Conservation (phyloP, 768 basidiomycete genomes). For the Termitomyces sp. region DNA sequence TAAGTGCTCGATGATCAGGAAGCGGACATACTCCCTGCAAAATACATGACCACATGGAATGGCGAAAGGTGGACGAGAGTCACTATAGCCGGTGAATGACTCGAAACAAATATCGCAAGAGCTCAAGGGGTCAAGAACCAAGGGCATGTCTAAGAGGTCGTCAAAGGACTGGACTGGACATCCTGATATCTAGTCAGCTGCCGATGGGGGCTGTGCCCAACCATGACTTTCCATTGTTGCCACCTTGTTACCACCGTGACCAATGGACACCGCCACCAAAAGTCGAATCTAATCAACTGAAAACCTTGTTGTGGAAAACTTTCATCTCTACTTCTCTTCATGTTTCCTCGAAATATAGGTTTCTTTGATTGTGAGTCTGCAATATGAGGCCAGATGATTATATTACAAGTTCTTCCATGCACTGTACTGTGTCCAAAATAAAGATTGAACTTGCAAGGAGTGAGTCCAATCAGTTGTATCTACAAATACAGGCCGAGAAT, state of each 20-base stretch:
- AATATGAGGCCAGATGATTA: too few species aligned
- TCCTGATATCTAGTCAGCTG: neutral
- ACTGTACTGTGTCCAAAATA: too few species aligned
- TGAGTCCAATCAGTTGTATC: too few species aligned
- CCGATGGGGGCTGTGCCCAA: neutral
- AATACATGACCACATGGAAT: slow-evolving; percentile 77
- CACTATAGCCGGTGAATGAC: slow-evolving; percentile 44
- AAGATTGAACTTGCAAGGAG: too few species aligned
- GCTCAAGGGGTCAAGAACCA: slow-evolving; percentile 64
- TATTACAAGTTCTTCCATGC: too few species aligned
- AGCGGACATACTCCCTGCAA: slow-evolving; percentile 51
- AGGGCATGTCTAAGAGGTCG: slow-evolving; percentile 14
- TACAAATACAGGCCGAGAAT: neutral
- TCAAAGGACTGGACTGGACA: neutral
- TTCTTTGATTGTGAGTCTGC: too few species aligned
- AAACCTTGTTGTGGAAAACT: too few species aligned
- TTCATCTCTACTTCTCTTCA: too few species aligned
- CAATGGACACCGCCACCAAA: neutral
- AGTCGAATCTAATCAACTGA: neutral
- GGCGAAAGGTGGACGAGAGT: slow-evolving; percentile 52
- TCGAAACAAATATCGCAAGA: slow-evolving; percentile 75
- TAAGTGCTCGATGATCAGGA: neutral
- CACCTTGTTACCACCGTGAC: too few species aligned
- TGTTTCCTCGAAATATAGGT: too few species aligned
- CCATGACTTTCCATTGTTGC: too few species aligned